Percentiles rank a stretch among this genome's conserved stretches.
phyloP scores from a whole-genome alignment of 495 filamentous ascomycete species.

The Ramalina intermedia region DNA sequence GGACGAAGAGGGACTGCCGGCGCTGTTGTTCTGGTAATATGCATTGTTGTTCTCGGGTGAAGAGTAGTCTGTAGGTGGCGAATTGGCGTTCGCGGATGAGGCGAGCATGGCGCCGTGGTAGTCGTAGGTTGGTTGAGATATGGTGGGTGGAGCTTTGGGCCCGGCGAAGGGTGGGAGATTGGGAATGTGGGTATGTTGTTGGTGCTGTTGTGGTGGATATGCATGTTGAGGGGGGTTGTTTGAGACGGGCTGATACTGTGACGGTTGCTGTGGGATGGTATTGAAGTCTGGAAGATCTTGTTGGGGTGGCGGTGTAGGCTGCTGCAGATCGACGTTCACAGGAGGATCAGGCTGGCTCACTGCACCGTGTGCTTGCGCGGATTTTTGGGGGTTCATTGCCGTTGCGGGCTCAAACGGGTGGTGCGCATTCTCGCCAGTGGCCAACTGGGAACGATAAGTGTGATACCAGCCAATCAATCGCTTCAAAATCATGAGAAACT shows the following conservation, averaged over 20 bases:
- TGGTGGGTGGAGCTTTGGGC: neutral
- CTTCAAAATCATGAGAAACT: slow-evolving; percentile 60
- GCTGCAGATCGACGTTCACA: neutral
- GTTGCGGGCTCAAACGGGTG: neutral
- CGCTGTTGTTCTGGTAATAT: neutral
- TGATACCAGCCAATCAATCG: slow-evolving; percentile 65
- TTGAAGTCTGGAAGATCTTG: neutral
- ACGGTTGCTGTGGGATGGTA: neutral
- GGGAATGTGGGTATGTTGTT: neutral
- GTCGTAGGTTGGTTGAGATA: neutral
- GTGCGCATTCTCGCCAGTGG: neutral
- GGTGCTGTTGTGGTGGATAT: neutral
- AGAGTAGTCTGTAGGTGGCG: neutral
- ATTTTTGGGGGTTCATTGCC: too few species aligned
- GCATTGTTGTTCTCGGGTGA: neutral
- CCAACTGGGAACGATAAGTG: neutral
- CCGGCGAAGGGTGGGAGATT: neutral
- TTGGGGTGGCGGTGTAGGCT: neutral
- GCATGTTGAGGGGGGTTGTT: neutral
- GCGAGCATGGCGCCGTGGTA: neutral
- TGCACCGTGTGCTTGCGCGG: too few species aligned
- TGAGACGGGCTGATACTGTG: neutral
- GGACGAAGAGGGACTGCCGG: neutral
- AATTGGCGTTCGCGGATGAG: neutral
- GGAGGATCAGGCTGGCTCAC: too few species aligned